phyloP scores from a whole-genome alignment of 2,329 filamentous ascomycete genomes.

The Knufia petricola region DNA sequence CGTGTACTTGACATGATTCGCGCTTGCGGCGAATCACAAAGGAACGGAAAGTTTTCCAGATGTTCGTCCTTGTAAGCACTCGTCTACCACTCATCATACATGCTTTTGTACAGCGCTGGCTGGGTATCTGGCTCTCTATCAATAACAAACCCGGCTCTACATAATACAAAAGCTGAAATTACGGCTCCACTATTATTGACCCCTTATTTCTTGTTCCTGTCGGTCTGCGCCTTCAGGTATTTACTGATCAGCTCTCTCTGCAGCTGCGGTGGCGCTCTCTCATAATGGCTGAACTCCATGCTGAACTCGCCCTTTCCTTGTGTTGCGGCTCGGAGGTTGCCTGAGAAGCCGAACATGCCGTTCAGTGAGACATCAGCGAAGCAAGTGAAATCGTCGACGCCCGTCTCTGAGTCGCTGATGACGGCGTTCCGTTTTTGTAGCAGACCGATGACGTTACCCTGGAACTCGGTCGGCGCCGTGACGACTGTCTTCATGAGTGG shows the following conservation, averaged over 20 bases:
- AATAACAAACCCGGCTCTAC: too few relatives aligned
- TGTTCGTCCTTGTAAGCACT: too few relatives aligned
- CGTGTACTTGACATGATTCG: too few relatives aligned
- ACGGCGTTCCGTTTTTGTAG: conserved; percentile 95
- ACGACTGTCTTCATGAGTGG: conserved; percentile 98
- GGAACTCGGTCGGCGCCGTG: conserved; percentile 92
- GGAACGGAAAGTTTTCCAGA: too few relatives aligned
- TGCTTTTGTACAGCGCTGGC: too few relatives aligned
- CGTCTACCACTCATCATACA: too few relatives aligned
- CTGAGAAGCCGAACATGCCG: conserved; percentile 95
- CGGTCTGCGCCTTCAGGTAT: conserved; percentile 57
- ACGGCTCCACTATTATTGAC: neutral
- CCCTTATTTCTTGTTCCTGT: conserved; percentile 50
- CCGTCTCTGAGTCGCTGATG: conserved; percentile 92
- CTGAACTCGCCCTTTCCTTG: conserved; percentile 98
- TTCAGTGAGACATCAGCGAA: conserved; percentile 88
- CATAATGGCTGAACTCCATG: conserved; percentile 98
- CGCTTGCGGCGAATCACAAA: too few relatives aligned
- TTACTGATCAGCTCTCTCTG: conserved; percentile 68
- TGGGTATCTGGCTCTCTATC: too few relatives aligned
- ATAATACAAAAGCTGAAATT: too few relatives aligned
- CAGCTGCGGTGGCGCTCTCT: conserved; percentile 72
- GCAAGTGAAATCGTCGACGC: conserved; percentile 85
- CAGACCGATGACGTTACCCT: conserved; percentile 86
- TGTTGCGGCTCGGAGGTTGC: conserved; percentile 79